A percentile compares a stretch with the other conserved stretches of the same genome.
phyloP scores from a whole-genome alignment of 2,329 filamentous ascomycete species.

The Akanthomyces dipterigenus region DNA sequence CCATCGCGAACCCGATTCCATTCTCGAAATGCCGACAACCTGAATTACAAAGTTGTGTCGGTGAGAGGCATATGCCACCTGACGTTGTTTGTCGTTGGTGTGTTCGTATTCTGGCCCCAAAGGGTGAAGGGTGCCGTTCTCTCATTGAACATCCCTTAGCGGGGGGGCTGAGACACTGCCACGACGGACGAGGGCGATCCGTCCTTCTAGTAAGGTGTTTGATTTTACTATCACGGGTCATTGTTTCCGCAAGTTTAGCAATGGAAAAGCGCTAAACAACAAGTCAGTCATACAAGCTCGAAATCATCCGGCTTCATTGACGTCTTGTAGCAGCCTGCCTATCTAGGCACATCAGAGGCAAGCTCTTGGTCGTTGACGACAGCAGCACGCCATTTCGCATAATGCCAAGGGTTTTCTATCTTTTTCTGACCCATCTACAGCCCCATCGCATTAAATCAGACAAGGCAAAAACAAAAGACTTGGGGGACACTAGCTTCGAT shows the following conservation, averaged over 20 bases:
- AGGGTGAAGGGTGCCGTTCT: neutral
- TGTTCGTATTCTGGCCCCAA: neutral
- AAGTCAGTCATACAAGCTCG: too few relatives aligned
- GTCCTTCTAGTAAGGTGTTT: neutral
- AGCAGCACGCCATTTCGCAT: neutral
- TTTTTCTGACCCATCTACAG: neutral
- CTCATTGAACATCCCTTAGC: neutral
- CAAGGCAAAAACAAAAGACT: neutral
- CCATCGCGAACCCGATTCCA: neutral
- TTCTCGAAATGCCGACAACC: neutral
- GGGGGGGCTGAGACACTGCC: neutral
- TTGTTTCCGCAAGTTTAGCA: neutral
- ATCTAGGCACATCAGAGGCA: too few relatives aligned
- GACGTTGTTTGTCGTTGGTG: neutral
- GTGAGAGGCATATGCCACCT: neutral
- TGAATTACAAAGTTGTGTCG: neutral
- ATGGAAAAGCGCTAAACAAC: neutral
- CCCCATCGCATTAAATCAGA: neutral
- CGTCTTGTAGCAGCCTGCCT: too few relatives aligned
- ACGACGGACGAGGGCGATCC: neutral
- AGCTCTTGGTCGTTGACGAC: neutral
- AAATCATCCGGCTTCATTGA: too few relatives aligned
- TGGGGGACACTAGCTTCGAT: neutral
- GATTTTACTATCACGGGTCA: neutral
- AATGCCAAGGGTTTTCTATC: neutral